These are phyloP conservation scores for Nicotiana otophora DNA, from an alignment of 257 asterid species.

Conservation along the genomic window DNA sequence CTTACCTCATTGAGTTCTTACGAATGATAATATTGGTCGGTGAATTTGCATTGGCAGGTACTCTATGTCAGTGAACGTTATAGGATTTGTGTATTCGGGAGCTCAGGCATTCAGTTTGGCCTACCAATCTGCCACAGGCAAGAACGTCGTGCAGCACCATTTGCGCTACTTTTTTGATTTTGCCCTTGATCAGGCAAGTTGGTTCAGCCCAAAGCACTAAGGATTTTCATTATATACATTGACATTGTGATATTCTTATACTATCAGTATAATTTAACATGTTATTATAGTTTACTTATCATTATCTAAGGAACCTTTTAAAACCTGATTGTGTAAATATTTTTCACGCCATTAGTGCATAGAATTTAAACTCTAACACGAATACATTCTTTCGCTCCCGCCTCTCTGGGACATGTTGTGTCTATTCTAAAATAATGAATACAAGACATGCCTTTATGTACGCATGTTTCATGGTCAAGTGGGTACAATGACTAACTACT, in stretches of 20 bases:
- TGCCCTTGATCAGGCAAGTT: slow-evolving; percentile 77
- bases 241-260: too few relatives aligned
- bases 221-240: too few relatives aligned
- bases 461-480: not conserved
- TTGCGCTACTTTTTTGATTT: slow-evolving; percentile 57
- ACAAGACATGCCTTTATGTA: not conserved
- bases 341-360: too few relatives aligned
- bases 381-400: too few relatives aligned
- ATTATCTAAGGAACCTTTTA: too few relatives aligned
- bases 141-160: slow-evolving; percentile 27
- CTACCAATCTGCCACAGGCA: slow-evolving; percentile 48
- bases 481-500: not conserved
- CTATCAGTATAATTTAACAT: too few relatives aligned
- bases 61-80: slow-evolving; percentile 58
- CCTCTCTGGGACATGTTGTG: too few relatives aligned
- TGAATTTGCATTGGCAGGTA: slow-evolving; percentile 46
- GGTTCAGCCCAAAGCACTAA: not conserved
- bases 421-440: too few relatives aligned
- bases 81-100: slow-evolving; percentile 64
- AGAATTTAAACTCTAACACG: too few relatives aligned
- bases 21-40: slow-evolving; percentile 11
- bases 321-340: too few relatives aligned
- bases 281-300: too few relatives aligned
- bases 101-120: slow-evolving; percentile 57
- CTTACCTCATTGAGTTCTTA: not conserved